Evolutionary conservation across 805 yeast genomes (phyloP).

Genomic region (Wickerhamiella kurtzmanii): DNA sequence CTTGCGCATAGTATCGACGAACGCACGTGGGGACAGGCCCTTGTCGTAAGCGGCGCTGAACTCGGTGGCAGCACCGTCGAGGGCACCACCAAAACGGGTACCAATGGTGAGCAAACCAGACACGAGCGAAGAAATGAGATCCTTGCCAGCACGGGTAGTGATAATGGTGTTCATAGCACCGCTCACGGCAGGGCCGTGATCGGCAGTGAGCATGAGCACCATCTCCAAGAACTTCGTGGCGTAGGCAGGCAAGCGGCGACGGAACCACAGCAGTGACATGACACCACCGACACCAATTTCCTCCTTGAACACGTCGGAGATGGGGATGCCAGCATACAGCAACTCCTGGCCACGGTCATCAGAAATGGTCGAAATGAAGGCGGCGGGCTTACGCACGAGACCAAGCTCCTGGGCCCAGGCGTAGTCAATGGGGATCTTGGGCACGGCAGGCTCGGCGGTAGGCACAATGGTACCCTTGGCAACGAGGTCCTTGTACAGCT

Average conservation of each 20-base stretch:
- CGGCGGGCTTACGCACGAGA: conserved; percentile 35
- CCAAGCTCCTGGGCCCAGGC: conserved; percentile 38
- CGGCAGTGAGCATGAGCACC: conserved; percentile 38
- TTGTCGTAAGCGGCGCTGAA: conserved; percentile 32
- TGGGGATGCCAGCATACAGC: conserved; percentile 35
- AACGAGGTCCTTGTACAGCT: conserved; percentile 68
- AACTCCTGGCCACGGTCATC: conserved; percentile 37
- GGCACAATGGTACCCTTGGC: conserved; percentile 29
- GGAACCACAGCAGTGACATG: conserved; percentile 35
- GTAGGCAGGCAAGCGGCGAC: conserved; percentile 31
- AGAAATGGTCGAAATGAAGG: conserved; percentile 35
- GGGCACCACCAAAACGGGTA: conserved; percentile 35
- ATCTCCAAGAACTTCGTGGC: conserved; percentile 35
- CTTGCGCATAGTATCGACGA: conserved; percentile 35
- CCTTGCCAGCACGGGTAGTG: conserved; percentile 37
- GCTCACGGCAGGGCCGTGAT: conserved; percentile 36
- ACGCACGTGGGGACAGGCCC: conserved; percentile 34
- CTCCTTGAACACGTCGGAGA: conserved; percentile 35
- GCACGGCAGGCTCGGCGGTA: conserved; percentile 32
- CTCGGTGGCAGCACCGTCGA: conserved; percentile 36
- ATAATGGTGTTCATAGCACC: conserved; percentile 38
- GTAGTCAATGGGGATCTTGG: conserved; percentile 36
- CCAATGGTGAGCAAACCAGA: conserved; percentile 34
- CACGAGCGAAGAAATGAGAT: conserved; percentile 33
- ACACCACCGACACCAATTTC: conserved; percentile 37